Evolutionary conservation across 768 basidiomycete genomes (phyloP), one percentile per base, ranked within the genome.

Genomic region (Lactifluus volemus): DNA sequence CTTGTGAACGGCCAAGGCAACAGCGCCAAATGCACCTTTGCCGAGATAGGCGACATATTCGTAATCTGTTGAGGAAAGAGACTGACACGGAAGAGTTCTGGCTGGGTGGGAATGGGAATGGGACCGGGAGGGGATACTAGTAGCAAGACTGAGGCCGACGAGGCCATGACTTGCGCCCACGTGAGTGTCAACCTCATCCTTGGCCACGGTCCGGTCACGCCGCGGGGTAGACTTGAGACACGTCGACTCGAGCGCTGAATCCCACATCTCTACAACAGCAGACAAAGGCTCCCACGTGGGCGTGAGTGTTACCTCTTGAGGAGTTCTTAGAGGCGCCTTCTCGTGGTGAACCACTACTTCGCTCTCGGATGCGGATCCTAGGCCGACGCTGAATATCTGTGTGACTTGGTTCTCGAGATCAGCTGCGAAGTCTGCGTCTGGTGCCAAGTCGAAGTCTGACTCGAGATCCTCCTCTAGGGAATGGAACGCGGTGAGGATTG

Each of bases 1-100:
- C 47, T 60, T 66, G 58, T 68, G 60, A 12, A 61, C 60, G 7
- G 61, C 69, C 42, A 69, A 64, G 29, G 50, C 58, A 25, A 71
- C 67, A 14, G 54, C 59, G 36, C 67, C 63, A 50, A 56, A 63
- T 32, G 49, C 41, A 51, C 55, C 62, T 14, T 45, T 30, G 57
- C 48, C 61, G 51, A 62, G 56, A 39, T 51, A 54, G 41, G 56
- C 12, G 21, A 58, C 47, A 19, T 42, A 49, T 53, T 54, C 52
- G 48, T 42, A 63, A 58, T 63, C 61, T 1, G 47, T 29, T 12
- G 57, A 49, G 15, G 61, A 63, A 19, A 41, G 61, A 34, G 41
- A 51, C 47, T 53, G 56, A 58, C 32, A 17, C 7, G 57, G 30
- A 14, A 49, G 1, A 44, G 30, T 6, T 12, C 5, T 36, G 38